Evolutionary conservation across 495 filamentous ascomycete genomes (phyloP).

Genomic region (Xylaria acuta): DNA sequence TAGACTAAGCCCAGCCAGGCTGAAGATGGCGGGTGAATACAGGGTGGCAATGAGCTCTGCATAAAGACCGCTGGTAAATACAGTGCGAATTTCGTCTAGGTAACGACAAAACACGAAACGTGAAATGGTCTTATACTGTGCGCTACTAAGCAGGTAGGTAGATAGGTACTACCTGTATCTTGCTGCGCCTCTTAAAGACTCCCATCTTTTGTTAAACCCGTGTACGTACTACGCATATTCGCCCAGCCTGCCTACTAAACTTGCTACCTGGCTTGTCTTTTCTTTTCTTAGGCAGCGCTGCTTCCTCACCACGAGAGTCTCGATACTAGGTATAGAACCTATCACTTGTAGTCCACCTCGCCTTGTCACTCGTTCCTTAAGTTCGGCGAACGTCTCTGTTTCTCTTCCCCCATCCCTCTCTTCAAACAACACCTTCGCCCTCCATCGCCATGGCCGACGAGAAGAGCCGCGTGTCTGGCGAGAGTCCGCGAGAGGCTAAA

Average conservation of each 20-base stretch:
- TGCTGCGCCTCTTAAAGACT: constrained; percentile 8
- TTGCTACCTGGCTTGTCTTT: background rate
- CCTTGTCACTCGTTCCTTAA: constrained; percentile 40
- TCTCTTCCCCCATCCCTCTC: constrained; percentile 5
- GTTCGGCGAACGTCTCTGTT: constrained; percentile 15
- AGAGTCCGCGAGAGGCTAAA: constrained; percentile 63
- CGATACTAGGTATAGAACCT: background rate
- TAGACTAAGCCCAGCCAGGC: background rate
- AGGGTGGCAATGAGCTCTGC: background rate
- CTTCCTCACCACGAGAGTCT: constrained; percentile 2
- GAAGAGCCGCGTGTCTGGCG: constrained; percentile 80
- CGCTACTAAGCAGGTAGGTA: no score
- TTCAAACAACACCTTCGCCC: constrained; percentile 32
- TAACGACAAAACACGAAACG: background rate
- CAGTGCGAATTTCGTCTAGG: background rate
- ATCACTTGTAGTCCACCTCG: constrained; percentile 8
- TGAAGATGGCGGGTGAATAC: background rate
- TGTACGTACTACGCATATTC: background rate
- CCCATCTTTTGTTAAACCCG: background rate
- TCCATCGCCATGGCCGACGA: constrained; percentile 65
- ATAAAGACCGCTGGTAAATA: background rate
- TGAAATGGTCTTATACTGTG: no score
- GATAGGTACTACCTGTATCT: no score
- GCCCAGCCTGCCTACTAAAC: background rate
- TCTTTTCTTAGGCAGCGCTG: background rate